A percentile compares a stretch with the other conserved stretches of the same genome.
These are phyloP conservation scores for Neophaeococcomyces aloes DNA, from an alignment of 2,329 filamentous ascomycete species.

Conservation along the genomic window DNA sequence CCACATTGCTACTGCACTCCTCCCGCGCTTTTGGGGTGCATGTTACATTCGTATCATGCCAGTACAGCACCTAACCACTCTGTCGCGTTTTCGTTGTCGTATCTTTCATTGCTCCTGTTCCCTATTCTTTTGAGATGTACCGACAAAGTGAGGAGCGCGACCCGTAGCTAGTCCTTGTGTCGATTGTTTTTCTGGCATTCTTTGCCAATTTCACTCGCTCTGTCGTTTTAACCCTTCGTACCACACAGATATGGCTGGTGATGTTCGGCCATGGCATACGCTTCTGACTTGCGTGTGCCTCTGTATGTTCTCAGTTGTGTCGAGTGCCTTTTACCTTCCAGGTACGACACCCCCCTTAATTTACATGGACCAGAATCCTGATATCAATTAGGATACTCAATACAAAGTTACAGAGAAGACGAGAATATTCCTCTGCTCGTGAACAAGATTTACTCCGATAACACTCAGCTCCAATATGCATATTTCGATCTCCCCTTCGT, in stretches of 20 bases:
- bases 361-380: conserved; percentile 7
- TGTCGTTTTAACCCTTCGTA: conserved; percentile 5
- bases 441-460: conserved; percentile 85
- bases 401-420: conserved; percentile 65
- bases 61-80: not conserved
- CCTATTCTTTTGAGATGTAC: not conserved
- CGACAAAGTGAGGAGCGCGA: not conserved
- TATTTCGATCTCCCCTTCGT: conserved; percentile 84
- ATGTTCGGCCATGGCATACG: conserved; percentile 14
- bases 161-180: not conserved
- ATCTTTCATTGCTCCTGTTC: not conserved
- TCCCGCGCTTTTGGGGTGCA: no score
- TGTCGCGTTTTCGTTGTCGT: not conserved
- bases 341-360: conserved; percentile 43
- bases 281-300: conserved; percentile 1
- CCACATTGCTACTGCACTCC: no score
- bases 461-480: conserved; percentile 82
- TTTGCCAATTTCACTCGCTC: conserved; percentile 45
- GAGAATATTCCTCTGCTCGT: conserved; percentile 75
- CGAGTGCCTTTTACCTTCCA: conserved; percentile 72
- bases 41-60: no score
- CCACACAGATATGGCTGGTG: conserved; percentile 19
- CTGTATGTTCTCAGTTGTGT: conserved; percentile 38
- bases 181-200: conserved; percentile 32
- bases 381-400: conserved; percentile 57